A percentile compares a stretch with the other conserved stretches of the same genome.
Conservation (phyloP, 1,139 yeast species). For the Pichia sp. region DNA sequence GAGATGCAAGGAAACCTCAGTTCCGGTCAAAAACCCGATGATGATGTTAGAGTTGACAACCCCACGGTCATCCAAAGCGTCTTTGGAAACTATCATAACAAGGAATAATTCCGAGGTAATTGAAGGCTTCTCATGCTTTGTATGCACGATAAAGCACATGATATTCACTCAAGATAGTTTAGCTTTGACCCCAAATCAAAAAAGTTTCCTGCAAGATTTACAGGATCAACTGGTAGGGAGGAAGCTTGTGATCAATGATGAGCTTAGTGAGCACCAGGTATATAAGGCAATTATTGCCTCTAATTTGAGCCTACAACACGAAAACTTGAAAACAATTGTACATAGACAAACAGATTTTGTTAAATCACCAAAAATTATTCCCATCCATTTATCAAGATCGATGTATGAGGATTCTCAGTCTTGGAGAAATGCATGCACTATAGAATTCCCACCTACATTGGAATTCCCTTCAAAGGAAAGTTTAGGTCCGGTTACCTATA, state of each 20-base stretch:
- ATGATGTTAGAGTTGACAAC: conserved; percentile 69
- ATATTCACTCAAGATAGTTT: conserved; percentile 2
- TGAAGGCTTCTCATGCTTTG: conserved; percentile 73
- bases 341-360: conserved; percentile 58
- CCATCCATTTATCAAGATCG: conserved; percentile 79
- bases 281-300: conserved; percentile 43
- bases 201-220: conserved; percentile 18
- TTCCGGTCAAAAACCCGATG: conserved; percentile 59
- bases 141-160: conserved; percentile 39
- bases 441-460: conserved; percentile 56
- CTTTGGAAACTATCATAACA: conserved; percentile 49
- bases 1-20: conserved; percentile 59
- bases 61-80: conserved; percentile 53
- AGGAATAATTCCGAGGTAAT: conserved; percentile 66
- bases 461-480: conserved; percentile 47
- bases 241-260: conserved; percentile 56
- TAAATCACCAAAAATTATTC: conserved; percentile 64
- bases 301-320: conserved; percentile 31
- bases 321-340: conserved; percentile 53
- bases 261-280: conserved; percentile 36
- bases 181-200: conserved; percentile 20
- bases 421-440: conserved; percentile 72
- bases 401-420: conserved; percentile 67
- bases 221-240: conserved; percentile 15
- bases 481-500: conserved; percentile 34